Base-by-base conservation (phyloP, 108 stramenopile species). In the Fistulifera solaris region DNA sequence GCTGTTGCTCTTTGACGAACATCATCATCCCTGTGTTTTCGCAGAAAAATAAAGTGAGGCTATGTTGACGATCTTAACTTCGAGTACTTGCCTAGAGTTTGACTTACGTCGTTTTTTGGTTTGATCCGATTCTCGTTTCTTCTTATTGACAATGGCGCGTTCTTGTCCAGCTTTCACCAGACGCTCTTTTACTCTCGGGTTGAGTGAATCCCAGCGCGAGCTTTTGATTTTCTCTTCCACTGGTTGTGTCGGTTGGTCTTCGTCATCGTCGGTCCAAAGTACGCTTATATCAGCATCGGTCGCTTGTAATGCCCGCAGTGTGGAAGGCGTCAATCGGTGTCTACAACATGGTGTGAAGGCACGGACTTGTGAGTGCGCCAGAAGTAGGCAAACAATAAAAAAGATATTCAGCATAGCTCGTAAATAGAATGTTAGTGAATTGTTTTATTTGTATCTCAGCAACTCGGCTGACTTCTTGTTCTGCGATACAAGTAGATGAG, bases 91-190 rank as follows among this genome's bases (percentile, higher is more conserved):
- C 3, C 31, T 6, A 6, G 31, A 6, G 31, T 0, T 26, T 15
- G 0, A 82, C 81, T 72, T 52, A 79, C 86, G 69, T 68, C 80
- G 66, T 52, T 82, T 84, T 59, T 79, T 83, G 16, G 64, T 81
- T 6, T 52, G 48, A 2, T 68, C 64, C 2, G 81, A 74, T 61
- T 89, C 87, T 19, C 78, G 77, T 59, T 78, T 85, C 53, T 77
- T 77, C 54, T 85, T 89, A 54, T 83, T 81, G 10, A 67, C 65
- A 49, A 85, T 79, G 14, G 87, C 87, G 19, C 74, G 73, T 24
- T 72, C 68, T 39, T 85, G 87, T 24, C 70, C 87, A 43, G 70
- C 70, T 59, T 76, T 58, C 1, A 83, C 59, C 25, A 90, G 70
- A 10, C 76, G 69, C 46, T 68, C 55, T 57, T 84, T 81, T 50